Conservation (phyloP, 1,284 basidiomycete genomes). For the Ceratobasidium sp. region DNA sequence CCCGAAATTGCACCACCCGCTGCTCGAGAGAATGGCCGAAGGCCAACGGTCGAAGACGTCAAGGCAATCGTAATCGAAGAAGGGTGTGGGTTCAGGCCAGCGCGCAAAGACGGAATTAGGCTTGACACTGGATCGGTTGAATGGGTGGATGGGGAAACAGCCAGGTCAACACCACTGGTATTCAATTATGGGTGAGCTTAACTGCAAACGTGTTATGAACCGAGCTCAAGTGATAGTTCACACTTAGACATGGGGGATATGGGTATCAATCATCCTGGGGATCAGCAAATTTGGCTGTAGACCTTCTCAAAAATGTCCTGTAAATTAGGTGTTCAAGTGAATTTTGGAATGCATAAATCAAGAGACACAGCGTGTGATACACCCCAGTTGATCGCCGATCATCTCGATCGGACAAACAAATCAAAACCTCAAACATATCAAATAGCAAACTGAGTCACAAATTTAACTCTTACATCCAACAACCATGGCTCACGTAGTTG, state of each 20-base stretch:
- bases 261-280: constrained; percentile 78
- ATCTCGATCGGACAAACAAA: background rate
- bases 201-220: constrained; percentile 41
- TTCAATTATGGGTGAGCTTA: constrained; percentile 57
- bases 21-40: constrained; percentile 49
- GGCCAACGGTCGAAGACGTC: constrained; percentile 67
- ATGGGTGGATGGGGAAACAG: constrained; percentile 36
- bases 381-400: no score
- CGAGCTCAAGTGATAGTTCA: constrained; percentile 41
- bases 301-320: constrained; percentile 54
- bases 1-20: constrained; percentile 71
- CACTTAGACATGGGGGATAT: constrained; percentile 60
- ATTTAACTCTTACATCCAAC: background rate
- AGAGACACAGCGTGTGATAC: no score
- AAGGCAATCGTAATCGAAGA: constrained; percentile 66
- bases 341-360: no score
- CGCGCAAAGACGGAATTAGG: constrained; percentile 56
- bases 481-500: constrained; percentile 6
- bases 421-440: background rate
- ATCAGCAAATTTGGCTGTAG: constrained; percentile 62
- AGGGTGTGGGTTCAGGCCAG: constrained; percentile 63
- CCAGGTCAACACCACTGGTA: constrained; percentile 50
- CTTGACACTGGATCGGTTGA: constrained; percentile 51
- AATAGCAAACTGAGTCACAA: background rate
- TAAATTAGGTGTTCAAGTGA: no score